Percentiles rank a stretch among this genome's conserved stretches.
Conservation (phyloP, 2,329 filamentous ascomycete species). For the Diaporthe capsici region DNA sequence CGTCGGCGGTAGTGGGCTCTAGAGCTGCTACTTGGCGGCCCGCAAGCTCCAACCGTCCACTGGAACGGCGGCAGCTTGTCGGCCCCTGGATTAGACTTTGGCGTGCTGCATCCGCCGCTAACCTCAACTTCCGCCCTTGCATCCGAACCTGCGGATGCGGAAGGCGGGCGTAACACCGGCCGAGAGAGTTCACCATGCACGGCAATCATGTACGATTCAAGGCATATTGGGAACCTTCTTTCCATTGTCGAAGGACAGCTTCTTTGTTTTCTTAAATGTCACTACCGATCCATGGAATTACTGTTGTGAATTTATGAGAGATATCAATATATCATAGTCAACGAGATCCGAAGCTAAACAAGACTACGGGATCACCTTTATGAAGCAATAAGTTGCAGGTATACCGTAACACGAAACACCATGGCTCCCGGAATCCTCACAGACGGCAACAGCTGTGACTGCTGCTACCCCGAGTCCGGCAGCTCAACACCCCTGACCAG, state of each 20-base stretch:
- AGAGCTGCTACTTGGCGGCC: slow-evolving; percentile 1
- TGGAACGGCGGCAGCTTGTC: slow-evolving; percentile 4
- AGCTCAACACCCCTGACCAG: slow-evolving; percentile 40
- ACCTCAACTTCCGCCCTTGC: slow-evolving; percentile 38
- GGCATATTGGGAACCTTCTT: background rate
- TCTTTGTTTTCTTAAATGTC: background rate
- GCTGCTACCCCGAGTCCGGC: slow-evolving; percentile 37
- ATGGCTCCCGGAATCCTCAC: slow-evolving; percentile 38
- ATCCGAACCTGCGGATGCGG: slow-evolving; percentile 40
- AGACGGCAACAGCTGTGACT: slow-evolving; percentile 33
- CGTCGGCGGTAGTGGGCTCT: background rate
- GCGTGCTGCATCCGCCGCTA: slow-evolving; percentile 19
- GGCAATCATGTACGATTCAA: slow-evolving; percentile 16
- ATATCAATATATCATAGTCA: background rate
- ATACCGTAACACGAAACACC: background rate
- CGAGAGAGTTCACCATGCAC: slow-evolving; percentile 10
- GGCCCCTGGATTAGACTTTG: background rate
- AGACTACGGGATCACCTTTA: background rate
- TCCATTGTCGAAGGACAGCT: background rate
- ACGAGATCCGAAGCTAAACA: background rate
- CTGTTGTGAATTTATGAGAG: background rate
- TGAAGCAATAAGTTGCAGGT: background rate
- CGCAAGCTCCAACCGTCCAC: background rate
- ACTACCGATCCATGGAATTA: background rate
- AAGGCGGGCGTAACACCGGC: slow-evolving; percentile 33